Evolutionary conservation across 2,329 filamentous ascomycete genomes (phyloP), one percentile per base, ranked within the genome.

Genomic region (Talaromyces sp.): DNA sequence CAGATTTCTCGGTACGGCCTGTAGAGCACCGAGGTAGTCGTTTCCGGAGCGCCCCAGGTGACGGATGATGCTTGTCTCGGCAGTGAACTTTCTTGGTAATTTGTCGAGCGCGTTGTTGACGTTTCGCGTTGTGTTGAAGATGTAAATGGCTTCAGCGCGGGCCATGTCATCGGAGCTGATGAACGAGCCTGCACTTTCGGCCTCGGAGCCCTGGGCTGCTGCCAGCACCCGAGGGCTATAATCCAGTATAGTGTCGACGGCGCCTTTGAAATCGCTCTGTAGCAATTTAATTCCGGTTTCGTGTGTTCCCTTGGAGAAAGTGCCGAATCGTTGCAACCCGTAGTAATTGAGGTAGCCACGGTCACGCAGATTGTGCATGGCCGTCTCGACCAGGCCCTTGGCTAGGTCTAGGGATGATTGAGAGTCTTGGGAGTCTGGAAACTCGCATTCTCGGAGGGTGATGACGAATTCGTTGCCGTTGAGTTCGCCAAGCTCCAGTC

Each of bases 331-430:
- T 77, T 99, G 95, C n/a, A 98, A 86, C 8, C 95, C 95, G 71
- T 93, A 99, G 79, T 98, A 99, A 77, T 99, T 99, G 76, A 99
- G 88, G 81, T 96, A 99, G 2, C 95, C 95, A 52, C 88, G 84
- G 51, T 86, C 78, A 60, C 83, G 81, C 67, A 98, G 85, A 65
- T 88, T 85, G 50, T 83, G 79, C 57, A 96, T 79, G 0, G 91
- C 70, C 82, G 64, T 81, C 70, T 64, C 82, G 71, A 64, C 91
- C 58, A 75, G 62, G 58, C 74, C 58, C 73, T 78, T 70, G 73
- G 76, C 68, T 73, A 76, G 66, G 76, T 74, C 60, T 72, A 81
- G 14, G 2, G 72, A 69, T 33, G 82, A 74, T 9, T 87, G 80
- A 42, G 78, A 63, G 74, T 74, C 55, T 63, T 68, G 42, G 61